These are phyloP conservation scores for Glonium stellatum DNA, from an alignment of 495 filamentous ascomycete species.

Conservation along the genomic window DNA sequence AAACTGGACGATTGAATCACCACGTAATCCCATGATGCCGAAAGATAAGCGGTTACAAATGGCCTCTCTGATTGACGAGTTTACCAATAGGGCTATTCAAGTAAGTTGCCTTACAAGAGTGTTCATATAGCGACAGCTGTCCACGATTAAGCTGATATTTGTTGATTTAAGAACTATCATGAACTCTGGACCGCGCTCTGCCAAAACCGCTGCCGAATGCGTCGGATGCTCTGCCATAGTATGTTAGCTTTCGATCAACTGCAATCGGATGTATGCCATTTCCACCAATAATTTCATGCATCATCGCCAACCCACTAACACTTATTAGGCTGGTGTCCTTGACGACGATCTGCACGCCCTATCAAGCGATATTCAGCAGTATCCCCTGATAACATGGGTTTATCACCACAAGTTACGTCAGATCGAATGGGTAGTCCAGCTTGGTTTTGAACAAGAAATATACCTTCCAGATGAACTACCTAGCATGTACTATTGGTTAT, in stretches of 20 bases:
- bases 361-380: slow-evolving; percentile 44
- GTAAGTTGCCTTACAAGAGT: slow-evolving; percentile 26
- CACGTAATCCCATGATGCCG: slow-evolving; percentile 30
- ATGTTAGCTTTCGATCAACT: slow-evolving; percentile 79
- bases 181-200: slow-evolving; percentile 77
- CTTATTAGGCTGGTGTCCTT: slow-evolving; percentile 57
- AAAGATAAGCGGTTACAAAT: slow-evolving; percentile 71
- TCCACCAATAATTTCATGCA: neutral
- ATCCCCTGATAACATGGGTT: slow-evolving; percentile 79
- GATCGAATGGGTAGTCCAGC: slow-evolving; percentile 81
- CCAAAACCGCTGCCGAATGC: slow-evolving; percentile 81
- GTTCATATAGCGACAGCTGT: no score
- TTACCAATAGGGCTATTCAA: slow-evolving; percentile 63
- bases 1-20: slow-evolving; percentile 68
- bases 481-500: slow-evolving; percentile 78
- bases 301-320: slow-evolving; percentile 6
- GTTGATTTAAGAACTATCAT: slow-evolving; percentile 47
- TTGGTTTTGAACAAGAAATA: slow-evolving; percentile 91
- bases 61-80: slow-evolving; percentile 69
- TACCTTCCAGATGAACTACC: slow-evolving; percentile 82
- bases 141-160: neutral
- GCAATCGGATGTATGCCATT: slow-evolving; percentile 59
- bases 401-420: slow-evolving; percentile 81
- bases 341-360: slow-evolving; percentile 60
- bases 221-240: slow-evolving; percentile 73